Evolutionary conservation across 208 protist genomes (phyloP).

Genomic region (Trypanosoma mega): DNA sequence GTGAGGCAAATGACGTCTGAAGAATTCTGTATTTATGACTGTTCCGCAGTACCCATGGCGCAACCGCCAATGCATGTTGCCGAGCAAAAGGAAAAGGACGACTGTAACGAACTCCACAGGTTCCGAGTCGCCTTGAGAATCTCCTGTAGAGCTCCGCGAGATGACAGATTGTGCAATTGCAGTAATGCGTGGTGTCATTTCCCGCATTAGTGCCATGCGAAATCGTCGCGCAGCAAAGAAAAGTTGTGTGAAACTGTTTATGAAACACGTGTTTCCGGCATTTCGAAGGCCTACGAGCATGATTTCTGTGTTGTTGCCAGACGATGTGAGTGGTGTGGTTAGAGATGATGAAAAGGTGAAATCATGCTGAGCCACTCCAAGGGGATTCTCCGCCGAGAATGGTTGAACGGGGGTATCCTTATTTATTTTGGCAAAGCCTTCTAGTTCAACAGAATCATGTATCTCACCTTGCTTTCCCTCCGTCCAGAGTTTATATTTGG

Average conservation of each 20-base stretch:
- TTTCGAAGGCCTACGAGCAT: constrained; percentile 54
- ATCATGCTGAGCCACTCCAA: no score
- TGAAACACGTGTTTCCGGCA: constrained; percentile 65
- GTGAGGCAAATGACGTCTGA: constrained; percentile 30
- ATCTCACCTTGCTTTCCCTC: no score
- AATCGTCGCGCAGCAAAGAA: constrained; percentile 47
- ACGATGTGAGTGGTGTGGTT: no score
- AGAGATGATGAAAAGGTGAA: no score
- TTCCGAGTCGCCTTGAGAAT: neutral
- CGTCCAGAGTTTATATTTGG: no score
- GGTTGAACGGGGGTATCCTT: no score
- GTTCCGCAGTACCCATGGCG: constrained; percentile 11
- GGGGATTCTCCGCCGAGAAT: no score
- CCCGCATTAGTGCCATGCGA: constrained; percentile 25
- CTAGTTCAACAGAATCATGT: no score
- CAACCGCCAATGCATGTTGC: constrained; percentile 57
- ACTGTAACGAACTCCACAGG: constrained; percentile 21
- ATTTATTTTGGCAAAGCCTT: no score
- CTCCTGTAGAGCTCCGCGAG: no score
- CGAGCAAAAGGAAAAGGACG: constrained; percentile 35
- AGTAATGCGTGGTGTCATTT: neutral
- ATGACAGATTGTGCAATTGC: neutral
- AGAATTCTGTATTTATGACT: constrained; percentile 34
- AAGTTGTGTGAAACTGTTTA: constrained; percentile 66
- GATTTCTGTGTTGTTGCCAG: neutral